phyloP scores from a whole-genome alignment of 1,139 yeast genomes.

The Nadsonia commutata region DNA sequence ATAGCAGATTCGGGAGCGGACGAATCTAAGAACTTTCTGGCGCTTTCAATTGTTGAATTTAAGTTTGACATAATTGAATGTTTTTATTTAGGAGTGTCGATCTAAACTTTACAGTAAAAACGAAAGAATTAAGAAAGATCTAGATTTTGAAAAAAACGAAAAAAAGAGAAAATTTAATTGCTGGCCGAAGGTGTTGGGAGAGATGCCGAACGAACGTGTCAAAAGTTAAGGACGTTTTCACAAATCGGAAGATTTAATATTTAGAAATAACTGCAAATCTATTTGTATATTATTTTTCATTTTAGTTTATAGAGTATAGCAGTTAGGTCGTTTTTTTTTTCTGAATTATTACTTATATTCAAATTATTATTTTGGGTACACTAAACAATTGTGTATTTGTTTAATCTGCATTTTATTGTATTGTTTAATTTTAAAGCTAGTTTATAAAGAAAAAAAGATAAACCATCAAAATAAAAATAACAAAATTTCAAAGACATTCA shows the following conservation, averaged over 20 bases:
- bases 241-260: neutral
- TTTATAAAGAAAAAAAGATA: too few species aligned
- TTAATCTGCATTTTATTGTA: too few species aligned
- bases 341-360: neutral
- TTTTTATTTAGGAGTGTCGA: neutral
- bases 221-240: neutral
- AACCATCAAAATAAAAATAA: too few species aligned
- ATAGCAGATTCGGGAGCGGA: slow-evolving; percentile 1
- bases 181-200: neutral
- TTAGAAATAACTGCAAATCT: too few species aligned
- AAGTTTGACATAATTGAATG: neutral
- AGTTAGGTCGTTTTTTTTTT: neutral
- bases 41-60: neutral
- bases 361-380: neutral
- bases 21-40: neutral
- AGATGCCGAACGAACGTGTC: neutral
- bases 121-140: neutral
- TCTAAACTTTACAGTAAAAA: neutral
- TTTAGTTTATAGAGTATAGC: neutral
- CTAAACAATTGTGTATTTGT: too few species aligned
- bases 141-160: neutral
- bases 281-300: neutral
- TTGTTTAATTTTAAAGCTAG: too few species aligned
- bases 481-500: neutral
- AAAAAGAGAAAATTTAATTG: neutral